Percentiles rank a stretch among this genome's conserved stretches.
These are phyloP conservation scores for Mikania micrantha DNA, from an alignment of 129 eudicot genomes.

Conservation along the genomic window DNA sequence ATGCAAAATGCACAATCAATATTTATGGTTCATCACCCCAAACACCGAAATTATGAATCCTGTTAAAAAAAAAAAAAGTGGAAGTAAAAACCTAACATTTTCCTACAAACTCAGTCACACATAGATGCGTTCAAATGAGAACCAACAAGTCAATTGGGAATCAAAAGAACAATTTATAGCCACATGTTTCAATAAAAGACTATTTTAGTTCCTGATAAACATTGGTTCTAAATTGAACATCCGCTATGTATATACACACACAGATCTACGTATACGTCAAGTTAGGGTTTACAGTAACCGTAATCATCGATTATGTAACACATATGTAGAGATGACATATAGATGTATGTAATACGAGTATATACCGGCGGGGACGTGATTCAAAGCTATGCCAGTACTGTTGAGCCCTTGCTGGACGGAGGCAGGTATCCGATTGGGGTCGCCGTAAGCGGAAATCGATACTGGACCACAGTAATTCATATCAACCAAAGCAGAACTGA, in stretches of 20 bases:
- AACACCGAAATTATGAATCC: too few relatives aligned
- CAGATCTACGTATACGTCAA: too few relatives aligned
- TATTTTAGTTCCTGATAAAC: too few relatives aligned
- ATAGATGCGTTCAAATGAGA: not conserved
- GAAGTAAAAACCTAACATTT: not conserved
- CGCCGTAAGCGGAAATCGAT: slow-evolving; percentile 83
- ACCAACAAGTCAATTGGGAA: too few relatives aligned
- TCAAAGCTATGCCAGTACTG: slow-evolving; percentile 77
- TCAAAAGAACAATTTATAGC: too few relatives aligned
- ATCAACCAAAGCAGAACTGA: slow-evolving; percentile 61
- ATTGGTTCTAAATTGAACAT: too few relatives aligned
- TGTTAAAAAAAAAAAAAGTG: not conserved
- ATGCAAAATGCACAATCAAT: not conserved
- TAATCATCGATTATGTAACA: too few relatives aligned
- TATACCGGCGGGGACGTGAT: slow-evolving; percentile 89
- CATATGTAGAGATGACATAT: not conserved
- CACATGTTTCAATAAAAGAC: too few relatives aligned
- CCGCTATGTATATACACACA: too few relatives aligned
- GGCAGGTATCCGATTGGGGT: slow-evolving; percentile 54
- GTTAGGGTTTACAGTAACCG: too few relatives aligned
- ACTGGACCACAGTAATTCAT: slow-evolving; percentile 72
- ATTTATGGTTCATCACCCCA: not conserved
- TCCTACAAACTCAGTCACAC: too few relatives aligned
- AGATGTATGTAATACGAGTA: not conserved
- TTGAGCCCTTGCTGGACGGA: slow-evolving; percentile 74